phyloP scores from a whole-genome alignment of 805 yeast genomes.

The Cyberlindnera euphorbiiphila region DNA sequence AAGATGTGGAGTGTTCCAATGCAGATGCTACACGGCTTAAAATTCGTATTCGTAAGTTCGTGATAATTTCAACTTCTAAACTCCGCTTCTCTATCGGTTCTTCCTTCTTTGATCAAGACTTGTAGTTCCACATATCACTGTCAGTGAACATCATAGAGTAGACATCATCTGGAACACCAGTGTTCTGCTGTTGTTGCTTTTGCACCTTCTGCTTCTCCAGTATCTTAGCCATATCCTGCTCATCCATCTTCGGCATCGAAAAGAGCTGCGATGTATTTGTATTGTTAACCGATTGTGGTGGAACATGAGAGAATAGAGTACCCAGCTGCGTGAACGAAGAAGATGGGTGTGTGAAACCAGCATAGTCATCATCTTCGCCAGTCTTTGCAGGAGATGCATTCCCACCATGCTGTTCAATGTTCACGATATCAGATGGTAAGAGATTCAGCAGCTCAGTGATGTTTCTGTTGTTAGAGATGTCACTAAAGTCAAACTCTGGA shows the following conservation, averaged over 20 bases:
- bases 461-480: slow-evolving; percentile 19
- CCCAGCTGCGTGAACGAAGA: slow-evolving; percentile 8
- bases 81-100: not conserved
- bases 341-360: slow-evolving; percentile 4
- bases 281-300: not conserved
- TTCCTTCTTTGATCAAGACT: slow-evolving; percentile 1
- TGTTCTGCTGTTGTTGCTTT: not conserved
- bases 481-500: slow-evolving; percentile 28
- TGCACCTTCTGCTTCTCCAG: slow-evolving; percentile 4
- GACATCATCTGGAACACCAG: slow-evolving; percentile 26
- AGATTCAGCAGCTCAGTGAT: slow-evolving; percentile 24
- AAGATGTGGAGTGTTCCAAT: too few relatives aligned
- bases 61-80: too few relatives aligned
- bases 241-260: slow-evolving; percentile 6
- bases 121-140: slow-evolving; percentile 11
- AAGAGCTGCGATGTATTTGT: not conserved
- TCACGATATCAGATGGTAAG: slow-evolving; percentile 25
- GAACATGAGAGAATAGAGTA: slow-evolving; percentile 9
- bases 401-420: slow-evolving; percentile 13
- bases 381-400: slow-evolving; percentile 7
- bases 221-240: slow-evolving; percentile 5
- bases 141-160: slow-evolving; percentile 35
- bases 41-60: too few relatives aligned
- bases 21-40: too few relatives aligned
- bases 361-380: slow-evolving; percentile 1